Base-by-base conservation (phyloP, 2,329 filamentous ascomycete species). In the Trichoderma sp. region DNA sequence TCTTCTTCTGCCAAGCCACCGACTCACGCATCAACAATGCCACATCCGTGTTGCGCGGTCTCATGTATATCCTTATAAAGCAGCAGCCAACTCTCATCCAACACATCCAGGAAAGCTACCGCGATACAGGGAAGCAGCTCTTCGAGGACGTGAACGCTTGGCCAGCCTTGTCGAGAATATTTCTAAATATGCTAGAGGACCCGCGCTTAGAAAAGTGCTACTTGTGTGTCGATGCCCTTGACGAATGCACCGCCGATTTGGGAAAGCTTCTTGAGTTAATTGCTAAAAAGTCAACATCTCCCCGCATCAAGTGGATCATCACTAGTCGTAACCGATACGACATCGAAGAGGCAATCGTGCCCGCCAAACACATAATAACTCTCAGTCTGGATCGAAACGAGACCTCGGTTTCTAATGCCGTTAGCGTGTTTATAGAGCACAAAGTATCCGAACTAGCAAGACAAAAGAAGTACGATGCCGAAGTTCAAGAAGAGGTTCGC, bases 191-290 rank as follows among this genome's bases (percentile, higher is more conserved):
- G 12, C 68, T 86, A 3, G n/a, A 76, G 13, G 79, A 83, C 61
- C 67, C 68, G 3, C 71, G 15, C 8, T 65, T 80, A 3, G 17
- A 72, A 1, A 29, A 29, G 29, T 29, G 69, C 10, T 0, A 74
- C 73, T 0, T 76, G 76, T 69, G 60, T 86, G 7, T 85, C 52
- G 81, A 85, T 72, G 82, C 80, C 1, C 79, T 85, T 0, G 82
- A 85, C 64, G 82, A 84, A 70, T 67, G 64, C 19, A 5, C 17
- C 29, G 63, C 22, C 2, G 42, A 52, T 19, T 25, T 84, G 81
- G 68, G 48, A 37, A 58, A 74, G 48, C 78, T 84, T 4, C 73
- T 84, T 12, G 53, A 77, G 0, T 70, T 81, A 15, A 76, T 83
- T 48, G 52, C 10, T 34, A 35, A 9, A 12, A 35, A 9, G 10